These are phyloP conservation scores for Syzygium syzygioides DNA, from an alignment of 441 rosid species.

Conservation along the genomic window DNA sequence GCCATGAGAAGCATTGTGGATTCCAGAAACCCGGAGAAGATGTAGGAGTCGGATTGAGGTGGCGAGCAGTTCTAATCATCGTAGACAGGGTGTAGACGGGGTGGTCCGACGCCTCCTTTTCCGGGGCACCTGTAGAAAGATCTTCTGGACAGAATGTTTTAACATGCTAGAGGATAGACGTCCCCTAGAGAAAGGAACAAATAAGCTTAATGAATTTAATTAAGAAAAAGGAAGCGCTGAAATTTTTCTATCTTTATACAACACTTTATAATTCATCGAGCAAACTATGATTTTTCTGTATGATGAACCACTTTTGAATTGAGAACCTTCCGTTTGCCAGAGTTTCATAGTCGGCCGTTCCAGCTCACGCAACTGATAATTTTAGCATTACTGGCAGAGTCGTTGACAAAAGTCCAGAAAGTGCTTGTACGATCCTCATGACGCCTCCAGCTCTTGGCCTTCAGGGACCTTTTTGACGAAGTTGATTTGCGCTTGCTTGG, in stretches of 20 bases:
- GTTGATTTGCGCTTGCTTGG: constrained; percentile 52
- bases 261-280: not conserved
- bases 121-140: not conserved
- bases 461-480: constrained; percentile 41
- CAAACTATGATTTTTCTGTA: not conserved
- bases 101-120: not conserved
- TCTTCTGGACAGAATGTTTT: not conserved
- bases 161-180: not conserved
- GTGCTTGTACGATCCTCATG: constrained; percentile 2
- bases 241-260: not conserved
- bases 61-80: too few species aligned
- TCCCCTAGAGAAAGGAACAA: not conserved
- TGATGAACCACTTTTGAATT: not conserved
- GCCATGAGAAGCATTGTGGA: not conserved
- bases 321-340: not conserved
- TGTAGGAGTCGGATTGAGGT: too few species aligned
- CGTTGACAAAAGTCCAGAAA: not conserved
- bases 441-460: constrained; percentile 33
- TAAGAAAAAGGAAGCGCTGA: not conserved
- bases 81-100: too few species aligned
- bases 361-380: not conserved
- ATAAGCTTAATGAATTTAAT: not conserved
- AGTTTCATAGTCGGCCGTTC: not conserved
- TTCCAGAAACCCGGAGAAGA: not conserved
- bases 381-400: not conserved